These are phyloP conservation scores for Rutidosis leptorrhynchoides DNA, from an alignment of 129 eudicot species.

Conservation along the genomic window DNA sequence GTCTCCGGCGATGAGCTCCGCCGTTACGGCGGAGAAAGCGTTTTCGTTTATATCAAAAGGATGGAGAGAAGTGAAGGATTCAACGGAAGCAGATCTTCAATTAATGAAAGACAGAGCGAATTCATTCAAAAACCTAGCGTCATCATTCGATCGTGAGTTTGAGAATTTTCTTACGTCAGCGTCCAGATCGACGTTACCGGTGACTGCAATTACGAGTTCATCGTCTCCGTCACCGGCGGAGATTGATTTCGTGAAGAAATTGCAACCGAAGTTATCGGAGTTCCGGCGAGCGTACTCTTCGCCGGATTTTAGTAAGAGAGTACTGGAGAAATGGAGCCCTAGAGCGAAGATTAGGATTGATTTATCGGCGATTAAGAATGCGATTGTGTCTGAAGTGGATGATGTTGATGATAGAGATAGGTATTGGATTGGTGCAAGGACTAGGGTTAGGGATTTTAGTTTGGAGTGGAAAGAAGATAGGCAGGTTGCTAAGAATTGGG, in stretches of 20 bases:
- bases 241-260: conserved; percentile 63
- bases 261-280: conserved; percentile 78
- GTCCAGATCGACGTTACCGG: conserved; percentile 61
- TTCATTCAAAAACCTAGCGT: conserved; percentile 74
- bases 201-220: conserved; percentile 47
- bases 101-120: conserved; percentile 73
- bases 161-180: conserved; percentile 85
- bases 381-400: conserved; percentile 70
- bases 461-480: conserved; percentile 41
- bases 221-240: conserved; percentile 58
- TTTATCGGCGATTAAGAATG: conserved; percentile 76
- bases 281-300: conserved; percentile 75
- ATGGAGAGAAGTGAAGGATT: conserved; percentile 83
- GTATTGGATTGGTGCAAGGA: conserved; percentile 41
- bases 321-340: conserved; percentile 63
- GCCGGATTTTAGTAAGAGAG: conserved; percentile 65
- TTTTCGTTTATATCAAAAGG: conserved; percentile 77
- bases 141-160: conserved; percentile 61
- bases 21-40: conserved; percentile 79
- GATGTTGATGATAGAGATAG: conserved; percentile 48
- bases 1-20: conserved; percentile 30
- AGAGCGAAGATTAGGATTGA: conserved; percentile 55
- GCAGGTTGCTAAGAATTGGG: conserved; percentile 57
- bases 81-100: conserved; percentile 86
- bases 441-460: conserved; percentile 45